Percentiles rank a stretch among this genome's conserved stretches.
Conservation (phyloP, 2,329 filamentous ascomycete species). For the Pestalotiopsis sp. region DNA sequence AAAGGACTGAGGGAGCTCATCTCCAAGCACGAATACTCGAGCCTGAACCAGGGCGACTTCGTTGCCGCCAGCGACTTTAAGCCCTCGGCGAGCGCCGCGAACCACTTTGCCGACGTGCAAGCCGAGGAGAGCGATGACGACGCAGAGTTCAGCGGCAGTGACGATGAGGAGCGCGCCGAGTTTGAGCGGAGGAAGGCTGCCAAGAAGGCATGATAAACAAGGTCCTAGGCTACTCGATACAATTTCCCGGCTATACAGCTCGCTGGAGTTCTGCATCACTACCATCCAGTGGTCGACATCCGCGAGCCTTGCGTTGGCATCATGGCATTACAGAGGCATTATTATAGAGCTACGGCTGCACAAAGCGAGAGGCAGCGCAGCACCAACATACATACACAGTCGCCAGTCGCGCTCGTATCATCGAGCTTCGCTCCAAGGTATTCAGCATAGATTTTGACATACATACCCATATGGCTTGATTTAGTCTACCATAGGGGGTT, state of each 20-base stretch:
- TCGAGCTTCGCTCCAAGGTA: not conserved
- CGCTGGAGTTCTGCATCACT: not conserved
- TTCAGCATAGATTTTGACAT: not conserved
- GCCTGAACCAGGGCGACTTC: conserved; percentile 61
- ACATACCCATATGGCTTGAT: not conserved
- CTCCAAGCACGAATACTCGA: conserved; percentile 70
- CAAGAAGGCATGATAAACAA: conserved; percentile 31
- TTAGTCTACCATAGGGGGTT: not conserved
- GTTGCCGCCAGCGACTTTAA: conserved; percentile 39
- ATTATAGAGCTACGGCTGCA: not conserved
- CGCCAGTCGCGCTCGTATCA: not conserved
- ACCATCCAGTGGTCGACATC: not conserved
- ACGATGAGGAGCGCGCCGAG: conserved; percentile 65
- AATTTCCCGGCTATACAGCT: not conserved
- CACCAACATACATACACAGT: not conserved
- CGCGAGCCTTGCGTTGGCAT: not conserved
- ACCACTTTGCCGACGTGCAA: conserved; percentile 15
- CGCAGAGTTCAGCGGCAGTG: conserved; percentile 65
- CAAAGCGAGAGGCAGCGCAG: not conserved
- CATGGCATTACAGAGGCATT: not conserved
- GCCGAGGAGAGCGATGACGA: conserved; percentile 52
- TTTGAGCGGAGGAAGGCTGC: conserved; percentile 53
- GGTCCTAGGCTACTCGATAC: not conserved
- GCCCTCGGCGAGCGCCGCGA: conserved; percentile 17
- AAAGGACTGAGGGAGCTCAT: conserved; percentile 62